phyloP scores from a whole-genome alignment of 345 rosid species.

The Aurinia saxatilis region DNA sequence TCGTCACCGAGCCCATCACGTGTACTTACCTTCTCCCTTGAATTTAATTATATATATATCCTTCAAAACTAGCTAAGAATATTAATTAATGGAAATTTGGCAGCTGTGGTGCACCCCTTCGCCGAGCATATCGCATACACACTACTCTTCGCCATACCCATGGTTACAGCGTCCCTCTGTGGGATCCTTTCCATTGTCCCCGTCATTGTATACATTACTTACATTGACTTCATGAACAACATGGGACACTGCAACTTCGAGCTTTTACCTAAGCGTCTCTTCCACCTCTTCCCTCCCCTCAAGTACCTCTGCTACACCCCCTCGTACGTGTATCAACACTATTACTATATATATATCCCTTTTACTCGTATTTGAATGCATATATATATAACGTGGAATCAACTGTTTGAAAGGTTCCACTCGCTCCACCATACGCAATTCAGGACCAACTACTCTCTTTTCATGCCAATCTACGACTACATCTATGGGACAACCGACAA shows the following conservation, averaged over 20 bases:
- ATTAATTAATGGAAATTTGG: not conserved
- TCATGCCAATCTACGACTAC: conserved; percentile 58
- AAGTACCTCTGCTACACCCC: conserved; percentile 29
- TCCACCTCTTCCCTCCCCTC: conserved; percentile 28
- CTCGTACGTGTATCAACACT: no score
- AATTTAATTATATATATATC: not conserved
- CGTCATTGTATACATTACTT: conserved; percentile 12
- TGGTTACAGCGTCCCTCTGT: conserved; percentile 9
- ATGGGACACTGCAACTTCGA: conserved; percentile 36
- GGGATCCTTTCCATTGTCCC: conserved; percentile 11
- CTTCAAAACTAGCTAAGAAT: not conserved
- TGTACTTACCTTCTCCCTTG: conserved; percentile 26
- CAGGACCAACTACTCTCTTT: conserved; percentile 52
- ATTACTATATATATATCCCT: not conserved
- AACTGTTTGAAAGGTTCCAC: conserved; percentile 36
- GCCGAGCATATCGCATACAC: conserved; percentile 53
- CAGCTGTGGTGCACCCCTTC: conserved; percentile 50
- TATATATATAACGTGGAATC: not conserved
- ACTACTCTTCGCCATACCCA: conserved; percentile 44
- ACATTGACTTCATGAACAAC: conserved; percentile 33
- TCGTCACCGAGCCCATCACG: conserved; percentile 72
- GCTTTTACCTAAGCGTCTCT: conserved; percentile 27
- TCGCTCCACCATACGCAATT: conserved; percentile 62
- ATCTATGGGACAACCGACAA: conserved; percentile 43
- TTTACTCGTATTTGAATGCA: not conserved